Evolutionary conservation across 768 basidiomycete species (phyloP), one percentile per base, ranked within the genome.

Genomic region (Harrya chromipes): DNA sequence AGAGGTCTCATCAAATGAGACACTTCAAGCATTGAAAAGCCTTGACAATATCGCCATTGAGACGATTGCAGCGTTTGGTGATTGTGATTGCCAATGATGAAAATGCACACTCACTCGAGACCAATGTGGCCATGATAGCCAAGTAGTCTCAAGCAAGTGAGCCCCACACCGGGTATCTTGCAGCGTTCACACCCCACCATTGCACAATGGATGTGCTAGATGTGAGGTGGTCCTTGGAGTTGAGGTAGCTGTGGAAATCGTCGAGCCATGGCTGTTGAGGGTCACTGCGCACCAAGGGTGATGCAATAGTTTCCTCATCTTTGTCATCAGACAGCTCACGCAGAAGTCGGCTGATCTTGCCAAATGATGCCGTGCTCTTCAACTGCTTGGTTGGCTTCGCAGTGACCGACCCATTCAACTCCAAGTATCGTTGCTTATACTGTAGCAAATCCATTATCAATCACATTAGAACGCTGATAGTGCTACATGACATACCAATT

Each of bases 51-150:
- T 40, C 23, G 10, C 23, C 4, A 1, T 26, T 40, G 11, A 40
- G 16, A 4, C 4, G 23, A 26, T 40, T 40, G 11, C 14, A 12
- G 4, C 24, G 39, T 14, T 40, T 40, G 13, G 23, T 24, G 9
- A 40, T 40, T 4, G 39, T 40, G 9, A 40, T 20, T 26, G 23
- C 39, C 13, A 12, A 8, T 23, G 39, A 20, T 23, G 69, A 77
- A 48, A 77, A 76, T 6, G 70, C 72, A 9, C 60, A 61, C 53
- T 75, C 69, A 57, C 68, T 70, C 4, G 72, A 73, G 9, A 74
- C 71, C 1, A 56, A 61, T 12, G 66, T 60, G 9, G 69, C 67
- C 69, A 73, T 72, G 21, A 76, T 65, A 2, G 70, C 41, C 9
- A 75, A 62, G 23, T 70, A 69, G 47, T 75, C 72, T 8, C 56